phyloP scores from a whole-genome alignment of 148 eudicot genomes.

The Silene latifolia region DNA sequence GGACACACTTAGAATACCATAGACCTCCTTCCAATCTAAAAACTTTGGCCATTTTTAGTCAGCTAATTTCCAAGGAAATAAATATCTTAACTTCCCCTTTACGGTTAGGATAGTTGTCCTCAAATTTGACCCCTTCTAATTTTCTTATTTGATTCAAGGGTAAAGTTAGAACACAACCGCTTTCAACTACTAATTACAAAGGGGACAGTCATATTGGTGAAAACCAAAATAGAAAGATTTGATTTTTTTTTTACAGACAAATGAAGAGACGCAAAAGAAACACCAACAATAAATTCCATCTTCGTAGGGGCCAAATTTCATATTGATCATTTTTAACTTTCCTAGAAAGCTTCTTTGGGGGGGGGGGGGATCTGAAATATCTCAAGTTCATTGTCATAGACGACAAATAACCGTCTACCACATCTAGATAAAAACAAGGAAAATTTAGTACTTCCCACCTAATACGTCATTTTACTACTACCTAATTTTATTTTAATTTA shows the following conservation, averaged over 20 bases:
- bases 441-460: not conserved
- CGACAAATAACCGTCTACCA: not conserved
- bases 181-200: not conserved
- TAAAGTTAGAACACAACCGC: not conserved
- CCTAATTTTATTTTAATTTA: too few species aligned
- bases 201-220: not conserved
- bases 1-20: not conserved
- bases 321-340: not conserved
- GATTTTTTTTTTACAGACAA: too few species aligned
- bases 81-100: not conserved
- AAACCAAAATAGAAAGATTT: not conserved
- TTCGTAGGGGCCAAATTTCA: not conserved
- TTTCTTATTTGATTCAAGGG: not conserved
- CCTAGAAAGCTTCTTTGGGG: not conserved
- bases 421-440: not conserved
- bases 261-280: not conserved
- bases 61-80: not conserved
- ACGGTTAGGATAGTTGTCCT: not conserved
- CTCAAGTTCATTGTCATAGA: not conserved
- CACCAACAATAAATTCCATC: not conserved
- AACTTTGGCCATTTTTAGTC: too few species aligned
- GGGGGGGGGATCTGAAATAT: not conserved
- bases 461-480: not conserved
- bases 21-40: too few species aligned
- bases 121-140: not conserved